phyloP scores from a whole-genome alignment of 2,329 filamentous ascomycete genomes.

The Colletotrichum filicis region DNA sequence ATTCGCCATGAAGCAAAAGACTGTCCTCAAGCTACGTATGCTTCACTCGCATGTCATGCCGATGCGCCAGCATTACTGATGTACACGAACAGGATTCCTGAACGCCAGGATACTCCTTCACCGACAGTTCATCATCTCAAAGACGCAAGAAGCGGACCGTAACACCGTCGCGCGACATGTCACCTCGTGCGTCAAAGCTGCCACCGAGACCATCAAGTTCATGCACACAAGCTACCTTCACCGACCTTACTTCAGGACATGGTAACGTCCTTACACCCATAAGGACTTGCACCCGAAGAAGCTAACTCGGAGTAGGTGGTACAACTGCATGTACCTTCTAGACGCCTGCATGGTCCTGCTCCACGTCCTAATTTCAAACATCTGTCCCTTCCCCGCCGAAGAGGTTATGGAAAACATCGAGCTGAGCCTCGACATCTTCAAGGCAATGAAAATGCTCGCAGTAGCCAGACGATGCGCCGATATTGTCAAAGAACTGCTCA shows the following conservation, averaged over 20 bases:
- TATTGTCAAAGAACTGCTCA: conserved; percentile 26
- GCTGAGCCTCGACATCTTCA: conserved; percentile 34
- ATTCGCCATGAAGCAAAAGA: conserved; percentile 33
- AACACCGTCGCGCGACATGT: conserved; percentile 22
- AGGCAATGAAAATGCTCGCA: conserved; percentile 33
- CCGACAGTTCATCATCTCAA: conserved; percentile 27
- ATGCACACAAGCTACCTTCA: conserved; percentile 33
- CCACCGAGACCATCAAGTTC: conserved; percentile 26
- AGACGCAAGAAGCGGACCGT: conserved; percentile 16
- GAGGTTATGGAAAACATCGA: conserved; percentile 31
- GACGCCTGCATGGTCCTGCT: conserved; percentile 32
- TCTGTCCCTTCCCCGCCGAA: conserved; percentile 21
- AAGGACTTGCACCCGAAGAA: too few relatives aligned
- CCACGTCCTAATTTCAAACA: conserved; percentile 31
- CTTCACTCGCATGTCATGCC: fast-evolving
- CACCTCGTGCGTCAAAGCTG: conserved; percentile 13
- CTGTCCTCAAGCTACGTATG: conserved; percentile 25
- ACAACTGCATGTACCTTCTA: conserved; percentile 34
- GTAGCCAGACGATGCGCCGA: conserved; percentile 30
- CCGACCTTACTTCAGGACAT: conserved; percentile 30
- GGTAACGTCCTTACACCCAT: background rate
- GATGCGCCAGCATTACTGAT: background rate
- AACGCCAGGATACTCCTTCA: conserved; percentile 27
- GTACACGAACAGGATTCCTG: background rate
- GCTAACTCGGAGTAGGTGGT: conserved; percentile 16